Evolutionary conservation across 352 stramenopile species (phyloP), one percentile per base, ranked within the genome.

Genomic region (Globisporangium recalcitrans): DNA sequence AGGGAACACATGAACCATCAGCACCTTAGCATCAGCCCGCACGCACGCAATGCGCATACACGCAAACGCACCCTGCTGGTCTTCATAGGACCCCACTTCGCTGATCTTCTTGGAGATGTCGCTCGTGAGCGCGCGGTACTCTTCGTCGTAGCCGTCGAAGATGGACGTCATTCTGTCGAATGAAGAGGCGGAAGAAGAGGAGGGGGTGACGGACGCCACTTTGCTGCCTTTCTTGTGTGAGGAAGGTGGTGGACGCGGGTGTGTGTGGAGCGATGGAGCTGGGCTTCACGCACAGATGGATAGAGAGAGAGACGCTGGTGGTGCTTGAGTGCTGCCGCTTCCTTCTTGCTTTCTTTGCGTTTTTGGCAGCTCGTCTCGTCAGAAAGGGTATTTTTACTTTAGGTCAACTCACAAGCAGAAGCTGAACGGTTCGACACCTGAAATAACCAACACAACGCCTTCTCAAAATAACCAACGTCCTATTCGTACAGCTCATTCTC

Each of bases 81-180:
- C 82, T 67, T 95, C 86, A 58, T 93, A 95, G 31, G 82, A 89
- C 47, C 82, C 77, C 63, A 95, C 77, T 60, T 95, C 86, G 71
- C 84, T 93, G 63, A 95, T 84, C 64, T 95, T 95, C 65, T 84
- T 90, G 51, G 86, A 95, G 73, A 95, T 92, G 64, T 93, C 85
- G 72, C 81, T 88, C 32, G 86, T 77, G 52, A 95, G 68, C 47
- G 84, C 71, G 60, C 85, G 84, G 60, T 95, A 95, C 65, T 95
- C 86, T 71, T 95, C 86, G 60, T 95, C 86, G 66, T 95, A 95
- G 42, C 84, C 81, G 64, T 95, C 86, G 48, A 95, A 95, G 62
- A 93, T 95, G 38, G 84, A 91, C 65, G 86, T 95, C 84, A 93
- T 95, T 52, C 61, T 72, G 67, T 63, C 65, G 52, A 67, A 63